A percentile compares a stretch with the other conserved stretches of the same genome.
Conservation (phyloP, 2,329 filamentous ascomycete genomes). For the Aspergillus transmontanensis region DNA sequence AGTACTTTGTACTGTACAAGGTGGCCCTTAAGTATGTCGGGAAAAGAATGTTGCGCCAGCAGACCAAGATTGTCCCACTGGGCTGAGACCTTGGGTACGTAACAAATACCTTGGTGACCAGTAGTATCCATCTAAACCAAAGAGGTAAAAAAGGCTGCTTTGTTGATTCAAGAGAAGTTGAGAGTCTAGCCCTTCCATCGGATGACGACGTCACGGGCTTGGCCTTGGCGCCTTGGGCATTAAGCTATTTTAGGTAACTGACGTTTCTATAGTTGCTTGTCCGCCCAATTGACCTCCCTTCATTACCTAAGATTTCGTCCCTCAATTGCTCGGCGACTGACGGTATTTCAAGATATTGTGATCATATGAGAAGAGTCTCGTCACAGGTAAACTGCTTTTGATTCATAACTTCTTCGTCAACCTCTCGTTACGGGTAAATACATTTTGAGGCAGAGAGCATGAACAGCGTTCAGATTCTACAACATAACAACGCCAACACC, state of each 20-base stretch:
- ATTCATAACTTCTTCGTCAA: constrained; percentile 2
- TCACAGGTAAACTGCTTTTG: not conserved
- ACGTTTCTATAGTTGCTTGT: not conserved
- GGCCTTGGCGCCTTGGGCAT: constrained; percentile 22
- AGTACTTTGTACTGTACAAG: not conserved
- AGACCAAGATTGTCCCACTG: not conserved
- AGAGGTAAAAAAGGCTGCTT: not conserved
- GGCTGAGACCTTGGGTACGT: not conserved
- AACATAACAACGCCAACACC: constrained; percentile 90
- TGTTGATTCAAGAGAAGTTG: constrained; percentile 6
- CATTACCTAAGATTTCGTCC: not conserved
- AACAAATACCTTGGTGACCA: not conserved
- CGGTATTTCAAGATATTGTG: not conserved
- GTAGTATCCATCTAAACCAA: not conserved
- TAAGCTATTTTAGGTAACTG: not conserved
- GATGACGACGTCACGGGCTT: constrained; percentile 19
- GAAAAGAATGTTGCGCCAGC: not conserved
- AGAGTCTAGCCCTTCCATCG: not conserved
- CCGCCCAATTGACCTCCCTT: not conserved
- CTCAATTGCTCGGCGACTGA: not conserved
- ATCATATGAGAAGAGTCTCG: not conserved
- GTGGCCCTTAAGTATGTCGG: not conserved
- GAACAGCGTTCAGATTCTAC: constrained; percentile 38
- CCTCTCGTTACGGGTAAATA: constrained; percentile 3
- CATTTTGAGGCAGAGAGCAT: constrained; percentile 1